Conservation (phyloP, 306 rosid species). For the Senna tora region DNA sequence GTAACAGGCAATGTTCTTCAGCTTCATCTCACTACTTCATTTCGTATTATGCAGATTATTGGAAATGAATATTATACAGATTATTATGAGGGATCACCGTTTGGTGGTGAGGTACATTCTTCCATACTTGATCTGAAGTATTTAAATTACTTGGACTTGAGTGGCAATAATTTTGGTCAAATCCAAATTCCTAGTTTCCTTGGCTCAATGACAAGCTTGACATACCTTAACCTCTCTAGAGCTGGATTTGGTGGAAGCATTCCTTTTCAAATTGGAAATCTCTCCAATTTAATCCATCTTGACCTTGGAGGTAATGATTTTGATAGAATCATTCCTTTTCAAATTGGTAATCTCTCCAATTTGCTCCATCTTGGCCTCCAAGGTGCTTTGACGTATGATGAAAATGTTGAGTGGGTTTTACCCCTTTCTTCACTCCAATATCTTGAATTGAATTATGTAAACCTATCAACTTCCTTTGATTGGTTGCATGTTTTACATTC, state of each 20-base stretch:
- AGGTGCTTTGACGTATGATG: neutral
- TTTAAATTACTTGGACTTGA: neutral
- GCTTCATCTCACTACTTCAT: neutral
- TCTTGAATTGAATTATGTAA: neutral
- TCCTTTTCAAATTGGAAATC: neutral
- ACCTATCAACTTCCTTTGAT: neutral
- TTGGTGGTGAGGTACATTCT: neutral
- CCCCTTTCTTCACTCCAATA: slow-evolving; percentile 11
- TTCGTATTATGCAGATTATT: too few relatives aligned
- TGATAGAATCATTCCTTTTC: neutral
- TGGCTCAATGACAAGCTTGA: neutral
- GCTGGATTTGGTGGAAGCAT: neutral
- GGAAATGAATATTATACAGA: neutral
- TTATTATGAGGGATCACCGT: neutral
- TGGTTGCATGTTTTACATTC: slow-evolving; percentile 30
- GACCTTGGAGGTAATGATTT: neutral
- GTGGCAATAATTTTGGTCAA: neutral
- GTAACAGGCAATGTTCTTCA: slow-evolving; percentile 19
- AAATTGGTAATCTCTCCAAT: slow-evolving; percentile 32
- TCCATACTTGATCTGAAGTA: neutral
- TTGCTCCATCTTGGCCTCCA: neutral
- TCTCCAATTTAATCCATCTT: neutral
- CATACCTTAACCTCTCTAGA: neutral
- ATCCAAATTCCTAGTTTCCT: slow-evolving; percentile 22
- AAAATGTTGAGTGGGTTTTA: slow-evolving; percentile 23